Base-by-base conservation (phyloP, 495 filamentous ascomycete species). In the Neurospora sp. region DNA sequence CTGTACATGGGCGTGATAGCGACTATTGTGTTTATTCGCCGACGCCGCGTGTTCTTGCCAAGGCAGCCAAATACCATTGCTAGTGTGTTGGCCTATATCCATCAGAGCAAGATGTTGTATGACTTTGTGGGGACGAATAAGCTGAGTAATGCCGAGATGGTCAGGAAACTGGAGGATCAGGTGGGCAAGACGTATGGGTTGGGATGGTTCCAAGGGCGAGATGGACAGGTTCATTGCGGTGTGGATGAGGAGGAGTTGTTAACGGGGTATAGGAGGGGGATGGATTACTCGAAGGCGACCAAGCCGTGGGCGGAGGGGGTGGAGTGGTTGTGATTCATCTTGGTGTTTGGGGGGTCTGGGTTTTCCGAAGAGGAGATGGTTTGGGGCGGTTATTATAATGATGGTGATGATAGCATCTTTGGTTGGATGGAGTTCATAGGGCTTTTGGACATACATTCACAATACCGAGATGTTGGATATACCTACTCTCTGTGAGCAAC, bases 51-150 rank as follows among this genome's bases (percentile, higher is more conserved):
- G 2, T 92, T 93, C 78, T 81, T 93, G 14, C 91, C 91, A 8
- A 85, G 91, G 3, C 90, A 92, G 81, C 90, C 90, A 3, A 90
- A 87, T 39, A 92, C 91, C 10, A 92, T 93, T 71, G 89, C 89
- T 37, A 88, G 86, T 45, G 87, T 93, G 41, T 83, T 93, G 68
- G 91, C 90, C 10, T 93, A 89, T 77, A 89, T 93, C 69, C 88
- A 93, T 76, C 90, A 92, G 73, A 87, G 83, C 76, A 91, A 90
- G 81, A 92, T 93, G 91, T 78, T 93, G 71, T 89, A 88, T 48
- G 85, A 88, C 72, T 93, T 93, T 75, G 88, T 90, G 1, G 88
- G 87, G 37, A 92, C 90, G 39, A 86, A 89, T 70, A 87, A 87
- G 79, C 79, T 89, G 73, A 84, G 82, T 45, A 88, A 87, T 40